These are phyloP conservation scores for Phialocephala subalpina DNA, from an alignment of 2,329 filamentous ascomycete species.

Conservation along the genomic window DNA sequence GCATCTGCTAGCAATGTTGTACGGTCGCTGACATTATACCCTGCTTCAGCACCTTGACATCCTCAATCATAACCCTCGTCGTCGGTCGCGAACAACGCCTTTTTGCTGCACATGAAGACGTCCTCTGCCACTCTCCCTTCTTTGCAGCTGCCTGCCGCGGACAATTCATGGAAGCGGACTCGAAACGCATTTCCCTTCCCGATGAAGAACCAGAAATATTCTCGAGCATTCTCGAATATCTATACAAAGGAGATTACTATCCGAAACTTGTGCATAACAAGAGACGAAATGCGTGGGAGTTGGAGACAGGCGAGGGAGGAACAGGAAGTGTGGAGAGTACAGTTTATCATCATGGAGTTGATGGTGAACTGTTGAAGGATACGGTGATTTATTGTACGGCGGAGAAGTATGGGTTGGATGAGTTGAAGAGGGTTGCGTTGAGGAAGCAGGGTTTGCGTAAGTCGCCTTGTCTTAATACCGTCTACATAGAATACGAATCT, in stretches of 20 bases:
- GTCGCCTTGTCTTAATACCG: too few species aligned
- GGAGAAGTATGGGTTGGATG: conserved; percentile 82
- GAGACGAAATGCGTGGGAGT: conserved; percentile 79
- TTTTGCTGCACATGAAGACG: conserved; percentile 90
- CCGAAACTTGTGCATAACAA: conserved; percentile 85
- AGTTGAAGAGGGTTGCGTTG: conserved; percentile 84
- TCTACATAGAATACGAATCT: background rate
- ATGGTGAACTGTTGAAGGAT: conserved; percentile 80
- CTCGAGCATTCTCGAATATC: conserved; percentile 87
- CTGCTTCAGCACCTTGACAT: conserved; percentile 62
- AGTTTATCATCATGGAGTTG: conserved; percentile 70
- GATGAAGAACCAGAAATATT: conserved; percentile 92
- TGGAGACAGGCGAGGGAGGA: conserved; percentile 71
- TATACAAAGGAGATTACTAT: conserved; percentile 88
- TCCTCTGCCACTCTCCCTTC: conserved; percentile 80
- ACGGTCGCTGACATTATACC: conserved; percentile 28
- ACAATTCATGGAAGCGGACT: conserved; percentile 65
- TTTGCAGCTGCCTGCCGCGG: conserved; percentile 72
- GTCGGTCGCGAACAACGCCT: conserved; percentile 84
- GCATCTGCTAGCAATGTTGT: conserved; percentile 7
- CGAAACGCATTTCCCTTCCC: conserved; percentile 80
- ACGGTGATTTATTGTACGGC: conserved; percentile 92
- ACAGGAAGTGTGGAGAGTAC: conserved; percentile 70
- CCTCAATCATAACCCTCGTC: conserved; percentile 80
- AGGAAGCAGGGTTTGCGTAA: conserved; percentile 87